Evolutionary conservation across 306 rosid genomes (phyloP).

Genomic region (Quercus cerris): DNA sequence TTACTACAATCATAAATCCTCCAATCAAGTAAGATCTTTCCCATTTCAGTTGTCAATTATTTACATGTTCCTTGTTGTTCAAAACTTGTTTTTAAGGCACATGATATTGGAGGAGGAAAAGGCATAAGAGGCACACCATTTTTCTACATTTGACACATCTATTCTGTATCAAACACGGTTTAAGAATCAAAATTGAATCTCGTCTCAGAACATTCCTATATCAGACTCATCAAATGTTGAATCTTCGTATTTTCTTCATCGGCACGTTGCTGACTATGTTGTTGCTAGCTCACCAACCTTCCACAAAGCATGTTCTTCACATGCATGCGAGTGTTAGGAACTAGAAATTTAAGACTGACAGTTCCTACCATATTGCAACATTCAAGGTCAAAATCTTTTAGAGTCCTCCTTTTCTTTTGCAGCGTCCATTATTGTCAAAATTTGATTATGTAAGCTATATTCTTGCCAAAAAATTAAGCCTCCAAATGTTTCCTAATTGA

Average conservation of each 20-base stretch:
- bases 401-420: background rate
- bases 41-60: no score
- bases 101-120: background rate
- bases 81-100: background rate
- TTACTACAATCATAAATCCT: no score
- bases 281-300: background rate
- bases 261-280: constrained; percentile 21
- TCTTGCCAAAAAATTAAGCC: background rate
- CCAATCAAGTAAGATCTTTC: no score
- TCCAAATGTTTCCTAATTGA: background rate
- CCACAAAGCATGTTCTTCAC: background rate
- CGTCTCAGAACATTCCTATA: background rate
- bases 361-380: background rate
- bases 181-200: background rate
- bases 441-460: background rate
- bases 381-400: constrained; percentile 9
- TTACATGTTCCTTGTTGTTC: no score
- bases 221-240: constrained; percentile 12
- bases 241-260: background rate
- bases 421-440: background rate
- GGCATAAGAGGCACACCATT: background rate
- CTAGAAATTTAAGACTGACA: background rate
- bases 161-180: background rate
- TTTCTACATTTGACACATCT: background rate
- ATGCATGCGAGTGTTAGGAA: background rate